Percentiles rank a stretch among this genome's conserved stretches.
Conservation (phyloP, 2,329 filamentous ascomycete species). For the Pseudogymnoascus sp. region DNA sequence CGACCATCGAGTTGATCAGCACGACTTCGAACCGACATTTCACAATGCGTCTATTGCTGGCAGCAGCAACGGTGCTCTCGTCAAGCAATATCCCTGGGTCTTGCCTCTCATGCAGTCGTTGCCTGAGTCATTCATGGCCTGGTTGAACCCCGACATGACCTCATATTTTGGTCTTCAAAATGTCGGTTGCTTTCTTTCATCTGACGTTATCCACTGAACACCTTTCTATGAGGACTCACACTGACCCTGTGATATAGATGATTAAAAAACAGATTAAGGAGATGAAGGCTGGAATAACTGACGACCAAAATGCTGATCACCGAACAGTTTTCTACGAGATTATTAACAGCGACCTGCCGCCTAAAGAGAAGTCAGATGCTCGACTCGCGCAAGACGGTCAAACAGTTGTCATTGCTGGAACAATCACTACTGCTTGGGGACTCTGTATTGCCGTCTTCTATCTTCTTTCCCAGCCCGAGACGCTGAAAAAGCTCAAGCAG, state of each 20-base stretch:
- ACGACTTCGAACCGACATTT: conserved; percentile 20
- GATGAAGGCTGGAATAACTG: conserved; percentile 9
- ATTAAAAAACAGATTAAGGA: conserved; percentile 8
- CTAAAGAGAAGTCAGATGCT: conserved; percentile 27
- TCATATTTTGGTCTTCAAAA: conserved; percentile 16
- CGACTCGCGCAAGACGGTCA: conserved; percentile 30
- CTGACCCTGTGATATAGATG: conserved; percentile 5
- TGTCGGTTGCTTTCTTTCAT: conserved; percentile 6
- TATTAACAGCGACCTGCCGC: conserved; percentile 26
- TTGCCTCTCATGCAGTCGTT: conserved; percentile 10
- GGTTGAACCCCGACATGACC: conserved; percentile 12
- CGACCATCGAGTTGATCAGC: conserved; percentile 19
- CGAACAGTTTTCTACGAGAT: conserved; percentile 25
- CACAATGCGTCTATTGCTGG: conserved; percentile 15
- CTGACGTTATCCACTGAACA: background rate
- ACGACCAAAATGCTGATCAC: conserved; percentile 14
- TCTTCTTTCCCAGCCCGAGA: conserved; percentile 28
- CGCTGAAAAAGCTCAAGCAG: conserved; percentile 25
- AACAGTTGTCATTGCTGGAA: conserved; percentile 29
- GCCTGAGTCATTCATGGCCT: conserved; percentile 13
- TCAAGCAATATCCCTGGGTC: conserved; percentile 21
- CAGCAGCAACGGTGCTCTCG: conserved; percentile 12
- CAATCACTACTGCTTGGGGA: conserved; percentile 31
- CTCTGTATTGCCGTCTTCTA: conserved; percentile 31
- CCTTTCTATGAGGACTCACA: background rate